A percentile compares a stretch with the other conserved stretches of the same genome.
phyloP scores from a whole-genome alignment of 257 asterid genomes.

The Echites panduratus region DNA sequence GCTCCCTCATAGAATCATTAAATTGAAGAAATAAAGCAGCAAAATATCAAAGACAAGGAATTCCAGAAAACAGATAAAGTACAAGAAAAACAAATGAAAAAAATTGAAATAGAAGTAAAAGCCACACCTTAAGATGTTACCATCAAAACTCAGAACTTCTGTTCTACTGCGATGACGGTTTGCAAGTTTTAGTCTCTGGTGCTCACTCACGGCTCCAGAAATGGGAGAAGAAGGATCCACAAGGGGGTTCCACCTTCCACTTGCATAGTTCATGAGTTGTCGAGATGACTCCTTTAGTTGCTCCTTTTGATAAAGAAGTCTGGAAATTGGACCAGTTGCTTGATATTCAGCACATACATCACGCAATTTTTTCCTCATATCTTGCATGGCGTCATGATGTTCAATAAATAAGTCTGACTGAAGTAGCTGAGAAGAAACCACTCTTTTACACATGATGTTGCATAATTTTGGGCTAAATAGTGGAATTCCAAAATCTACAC shows the following conservation, averaged over 20 bases:
- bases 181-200: constrained; percentile 84
- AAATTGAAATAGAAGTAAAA: background rate
- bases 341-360: constrained; percentile 86
- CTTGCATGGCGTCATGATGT: constrained; percentile 95
- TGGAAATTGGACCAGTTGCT: constrained; percentile 86
- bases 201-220: constrained; percentile 79
- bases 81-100: background rate
- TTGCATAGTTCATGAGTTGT: constrained; percentile 82
- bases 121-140: constrained; percentile 77
- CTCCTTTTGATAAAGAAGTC: constrained; percentile 91
- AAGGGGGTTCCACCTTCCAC: constrained; percentile 96
- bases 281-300: constrained; percentile 55
- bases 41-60: too few relatives aligned
- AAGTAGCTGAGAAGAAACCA: constrained; percentile 78
- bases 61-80: too few relatives aligned
- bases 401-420: constrained; percentile 68
- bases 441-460: constrained; percentile 70
- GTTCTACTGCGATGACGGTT: constrained; percentile 76
- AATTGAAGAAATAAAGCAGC: too few relatives aligned
- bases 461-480: constrained; percentile 92
- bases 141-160: constrained; percentile 97
- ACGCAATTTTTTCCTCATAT: constrained; percentile 60
- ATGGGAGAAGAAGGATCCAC: constrained; percentile 98
- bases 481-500: constrained; percentile 90
- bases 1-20: background rate